Evolutionary conservation across 768 basidiomycete species (phyloP).

Genomic region (Calocera viscosa): DNA sequence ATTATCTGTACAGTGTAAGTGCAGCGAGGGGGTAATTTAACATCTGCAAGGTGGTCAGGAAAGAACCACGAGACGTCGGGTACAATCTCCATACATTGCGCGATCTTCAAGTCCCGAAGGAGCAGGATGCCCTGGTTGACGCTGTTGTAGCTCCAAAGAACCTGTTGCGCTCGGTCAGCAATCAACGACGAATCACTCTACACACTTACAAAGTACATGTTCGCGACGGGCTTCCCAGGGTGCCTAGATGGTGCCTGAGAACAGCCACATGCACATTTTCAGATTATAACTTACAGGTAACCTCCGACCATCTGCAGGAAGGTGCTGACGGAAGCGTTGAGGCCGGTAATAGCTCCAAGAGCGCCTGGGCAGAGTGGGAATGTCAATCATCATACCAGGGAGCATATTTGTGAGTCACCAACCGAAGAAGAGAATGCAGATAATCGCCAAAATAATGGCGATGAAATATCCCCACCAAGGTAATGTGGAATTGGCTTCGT

Average conservation of each 20-base stretch:
- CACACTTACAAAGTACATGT: conserved; percentile 39
- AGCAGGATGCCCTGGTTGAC: conserved; percentile 41
- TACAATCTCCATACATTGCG: conserved; percentile 32
- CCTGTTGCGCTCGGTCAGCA: neutral
- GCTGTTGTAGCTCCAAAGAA: conserved; percentile 26
- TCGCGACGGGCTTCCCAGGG: conserved; percentile 54
- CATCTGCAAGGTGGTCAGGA: conserved; percentile 24
- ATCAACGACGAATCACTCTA: neutral
- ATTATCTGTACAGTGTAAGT: conserved; percentile 48
- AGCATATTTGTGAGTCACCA: neutral
- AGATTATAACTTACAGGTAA: conserved; percentile 14
- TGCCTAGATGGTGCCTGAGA: conserved; percentile 27
- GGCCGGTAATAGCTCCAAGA: conserved; percentile 41
- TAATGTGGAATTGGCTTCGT: conserved; percentile 41
- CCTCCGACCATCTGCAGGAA: conserved; percentile 44
- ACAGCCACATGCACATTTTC: neutral
- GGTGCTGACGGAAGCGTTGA: conserved; percentile 27
- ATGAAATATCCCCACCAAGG: conserved; percentile 52
- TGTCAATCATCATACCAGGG: neutral
- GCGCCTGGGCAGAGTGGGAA: conserved; percentile 22
- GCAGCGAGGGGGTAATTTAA: conserved; percentile 51
- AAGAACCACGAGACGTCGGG: conserved; percentile 10
- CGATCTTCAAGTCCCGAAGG: conserved; percentile 48
- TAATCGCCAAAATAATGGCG: conserved; percentile 38
- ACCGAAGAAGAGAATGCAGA: conserved; percentile 43